Evolutionary conservation across 129 eudicot genomes (phyloP).

Genomic region (Oenanthe sinensis): DNA sequence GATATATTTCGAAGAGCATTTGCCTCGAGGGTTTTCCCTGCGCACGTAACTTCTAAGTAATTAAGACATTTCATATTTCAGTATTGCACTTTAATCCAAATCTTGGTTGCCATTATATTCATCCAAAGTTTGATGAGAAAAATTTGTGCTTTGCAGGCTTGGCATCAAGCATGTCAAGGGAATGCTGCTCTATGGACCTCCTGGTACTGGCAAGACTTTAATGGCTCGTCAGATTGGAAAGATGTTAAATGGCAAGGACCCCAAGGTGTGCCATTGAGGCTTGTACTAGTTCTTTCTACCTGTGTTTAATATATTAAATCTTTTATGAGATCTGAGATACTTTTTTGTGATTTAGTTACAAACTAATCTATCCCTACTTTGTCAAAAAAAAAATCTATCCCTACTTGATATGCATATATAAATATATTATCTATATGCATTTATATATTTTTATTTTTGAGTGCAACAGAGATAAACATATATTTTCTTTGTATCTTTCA

Average conservation of each 20-base stretch:
- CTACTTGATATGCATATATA: background rate
- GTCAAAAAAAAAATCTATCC: no score
- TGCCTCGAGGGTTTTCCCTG: slow-evolving; percentile 97
- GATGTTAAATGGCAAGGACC: slow-evolving; percentile 94
- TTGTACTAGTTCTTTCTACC: slow-evolving; percentile 4
- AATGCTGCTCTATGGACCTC: slow-evolving; percentile 97
- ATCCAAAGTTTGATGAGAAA: background rate
- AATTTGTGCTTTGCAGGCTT: slow-evolving; percentile 34
- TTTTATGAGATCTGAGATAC: background rate
- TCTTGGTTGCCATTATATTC: background rate
- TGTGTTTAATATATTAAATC: background rate
- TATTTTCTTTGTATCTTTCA: background rate
- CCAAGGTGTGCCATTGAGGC: slow-evolving; percentile 52
- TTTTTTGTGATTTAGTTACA: background rate
- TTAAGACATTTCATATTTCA: slow-evolving; percentile 7
- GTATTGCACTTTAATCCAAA: background rate
- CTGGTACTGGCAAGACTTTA: slow-evolving; percentile 98
- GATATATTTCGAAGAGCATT: slow-evolving; percentile 99
- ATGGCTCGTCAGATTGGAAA: slow-evolving; percentile 99
- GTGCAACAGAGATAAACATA: background rate
- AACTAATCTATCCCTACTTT: background rate
- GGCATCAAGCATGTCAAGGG: slow-evolving; percentile 98
- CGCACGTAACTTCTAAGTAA: slow-evolving; percentile 96
- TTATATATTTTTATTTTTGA: background rate
- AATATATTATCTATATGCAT: background rate